Percentiles rank a stretch among this genome's conserved stretches.
phyloP scores from a whole-genome alignment of 352 stramenopile genomes.

The Peronospora farinosa region DNA sequence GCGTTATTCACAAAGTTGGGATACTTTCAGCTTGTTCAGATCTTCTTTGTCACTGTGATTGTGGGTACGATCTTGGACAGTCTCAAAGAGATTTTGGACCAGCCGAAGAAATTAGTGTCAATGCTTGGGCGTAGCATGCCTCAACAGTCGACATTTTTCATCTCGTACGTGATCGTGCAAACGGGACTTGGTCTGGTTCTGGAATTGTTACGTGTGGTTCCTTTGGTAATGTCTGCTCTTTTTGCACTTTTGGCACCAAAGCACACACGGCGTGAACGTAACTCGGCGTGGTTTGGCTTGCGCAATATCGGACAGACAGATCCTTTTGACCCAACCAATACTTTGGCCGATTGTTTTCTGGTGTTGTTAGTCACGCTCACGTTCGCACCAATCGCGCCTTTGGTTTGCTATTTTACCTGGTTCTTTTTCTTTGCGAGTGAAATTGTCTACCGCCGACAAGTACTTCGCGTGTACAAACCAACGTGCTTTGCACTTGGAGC shows the following conservation, averaged over 20 bases:
- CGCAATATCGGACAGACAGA: conserved; percentile 41
- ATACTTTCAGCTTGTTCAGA: conserved; percentile 80
- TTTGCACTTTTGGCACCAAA: conserved; percentile 58
- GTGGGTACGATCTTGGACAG: conserved; percentile 72
- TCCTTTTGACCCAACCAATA: conserved; percentile 51
- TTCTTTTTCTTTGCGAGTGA: conserved; percentile 70
- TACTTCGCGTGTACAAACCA: conserved; percentile 65
- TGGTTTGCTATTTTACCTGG: conserved; percentile 70
- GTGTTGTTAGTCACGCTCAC: conserved; percentile 68
- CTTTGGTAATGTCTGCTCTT: conserved; percentile 38
- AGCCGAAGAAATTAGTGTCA: conserved; percentile 55
- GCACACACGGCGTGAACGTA: conserved; percentile 50
- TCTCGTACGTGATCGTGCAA: conserved; percentile 72
- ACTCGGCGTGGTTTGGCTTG: conserved; percentile 51
- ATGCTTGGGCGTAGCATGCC: conserved; percentile 75
- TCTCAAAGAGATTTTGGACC: conserved; percentile 61
- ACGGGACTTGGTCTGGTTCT: conserved; percentile 53
- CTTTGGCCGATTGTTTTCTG: conserved; percentile 58
- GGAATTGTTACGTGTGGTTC: conserved; percentile 58
- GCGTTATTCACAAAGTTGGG: conserved; percentile 69
- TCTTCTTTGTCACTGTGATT: conserved; percentile 77
- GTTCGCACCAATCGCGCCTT: conserved; percentile 70
- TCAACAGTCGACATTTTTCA: conserved; percentile 81
- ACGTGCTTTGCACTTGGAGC: conserved; percentile 50
- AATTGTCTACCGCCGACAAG: conserved; percentile 59